These are phyloP conservation scores for Boletus rufocinnamomeus DNA, from an alignment of 768 basidiomycete genomes.

Conservation along the genomic window DNA sequence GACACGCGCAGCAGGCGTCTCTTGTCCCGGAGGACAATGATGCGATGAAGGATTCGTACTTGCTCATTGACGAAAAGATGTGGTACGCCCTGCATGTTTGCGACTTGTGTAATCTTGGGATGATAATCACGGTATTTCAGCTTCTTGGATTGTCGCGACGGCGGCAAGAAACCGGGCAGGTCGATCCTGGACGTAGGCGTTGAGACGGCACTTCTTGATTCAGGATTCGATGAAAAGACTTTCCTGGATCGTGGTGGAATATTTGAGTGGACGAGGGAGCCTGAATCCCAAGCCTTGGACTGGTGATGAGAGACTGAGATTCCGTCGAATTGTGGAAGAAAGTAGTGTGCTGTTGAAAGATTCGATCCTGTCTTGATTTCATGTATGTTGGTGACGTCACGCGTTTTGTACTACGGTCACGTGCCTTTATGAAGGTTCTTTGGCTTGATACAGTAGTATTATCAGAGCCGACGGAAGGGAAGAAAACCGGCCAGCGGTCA, in stretches of 20 bases:
- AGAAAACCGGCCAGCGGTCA: not conserved
- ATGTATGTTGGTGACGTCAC: not conserved
- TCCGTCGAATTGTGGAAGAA: not conserved
- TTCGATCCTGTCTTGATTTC: not conserved
- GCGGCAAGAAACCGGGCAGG: slow-evolving; percentile 30
- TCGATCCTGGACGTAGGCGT: slow-evolving; percentile 18
- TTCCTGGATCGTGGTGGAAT: slow-evolving; percentile 15
- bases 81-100: slow-evolving; percentile 22
- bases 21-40: slow-evolving; percentile 42
- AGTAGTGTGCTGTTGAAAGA: not conserved
- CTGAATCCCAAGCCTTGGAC: not conserved
- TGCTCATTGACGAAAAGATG: slow-evolving; percentile 41
- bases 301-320: slow-evolving; percentile 4
- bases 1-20: slow-evolving; percentile 28
- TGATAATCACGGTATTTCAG: slow-evolving; percentile 4
- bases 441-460: not conserved
- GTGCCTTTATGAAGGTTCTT: not conserved
- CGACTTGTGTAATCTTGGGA: not conserved
- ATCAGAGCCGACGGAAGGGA: not conserved
- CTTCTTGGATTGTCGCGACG: slow-evolving; percentile 36
- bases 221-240: slow-evolving; percentile 14
- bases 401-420: not conserved
- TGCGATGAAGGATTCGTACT: slow-evolving; percentile 41
- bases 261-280: slow-evolving; percentile 8
- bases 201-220: slow-evolving; percentile 19